Evolutionary conservation across 2,329 filamentous ascomycete genomes (phyloP).

Genomic region (Ilyonectria destructans): DNA sequence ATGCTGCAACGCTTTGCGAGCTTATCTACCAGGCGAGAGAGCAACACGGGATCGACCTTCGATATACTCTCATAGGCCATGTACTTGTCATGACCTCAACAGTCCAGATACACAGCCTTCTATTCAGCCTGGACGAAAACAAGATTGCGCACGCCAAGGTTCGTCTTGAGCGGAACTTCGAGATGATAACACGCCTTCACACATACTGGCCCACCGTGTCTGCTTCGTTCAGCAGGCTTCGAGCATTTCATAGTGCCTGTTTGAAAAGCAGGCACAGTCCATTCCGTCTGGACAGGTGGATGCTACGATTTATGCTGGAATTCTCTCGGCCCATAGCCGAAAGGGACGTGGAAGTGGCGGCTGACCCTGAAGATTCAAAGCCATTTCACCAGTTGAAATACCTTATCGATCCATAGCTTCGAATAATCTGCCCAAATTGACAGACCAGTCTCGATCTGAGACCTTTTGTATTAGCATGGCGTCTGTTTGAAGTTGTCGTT

Average conservation of each 20-base stretch:
- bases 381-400: neutral
- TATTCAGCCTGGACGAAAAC: constrained; percentile 57
- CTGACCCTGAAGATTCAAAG: neutral
- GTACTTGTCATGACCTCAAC: constrained; percentile 64
- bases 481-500: no score
- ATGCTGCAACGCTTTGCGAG: constrained; percentile 59
- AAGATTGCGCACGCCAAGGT: constrained; percentile 55
- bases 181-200: constrained; percentile 59
- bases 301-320: constrained; percentile 30
- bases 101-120: constrained; percentile 62
- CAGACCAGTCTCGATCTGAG: no score
- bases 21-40: constrained; percentile 58
- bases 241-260: constrained; percentile 35
- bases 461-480: no score
- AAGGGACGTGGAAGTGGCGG: neutral
- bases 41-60: constrained; percentile 57
- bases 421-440: no score
- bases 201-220: constrained; percentile 56
- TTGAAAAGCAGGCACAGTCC: constrained; percentile 22
- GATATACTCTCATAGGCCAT: constrained; percentile 63
- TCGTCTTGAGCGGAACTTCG: constrained; percentile 62
- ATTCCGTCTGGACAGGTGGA: constrained; percentile 33
- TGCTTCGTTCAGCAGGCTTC: constrained; percentile 24
- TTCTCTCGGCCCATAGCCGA: neutral
- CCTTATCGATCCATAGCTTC: neutral